These are phyloP conservation scores for Nepenthes alata DNA, from an alignment of 179 eudicot genomes.

Conservation along the genomic window DNA sequence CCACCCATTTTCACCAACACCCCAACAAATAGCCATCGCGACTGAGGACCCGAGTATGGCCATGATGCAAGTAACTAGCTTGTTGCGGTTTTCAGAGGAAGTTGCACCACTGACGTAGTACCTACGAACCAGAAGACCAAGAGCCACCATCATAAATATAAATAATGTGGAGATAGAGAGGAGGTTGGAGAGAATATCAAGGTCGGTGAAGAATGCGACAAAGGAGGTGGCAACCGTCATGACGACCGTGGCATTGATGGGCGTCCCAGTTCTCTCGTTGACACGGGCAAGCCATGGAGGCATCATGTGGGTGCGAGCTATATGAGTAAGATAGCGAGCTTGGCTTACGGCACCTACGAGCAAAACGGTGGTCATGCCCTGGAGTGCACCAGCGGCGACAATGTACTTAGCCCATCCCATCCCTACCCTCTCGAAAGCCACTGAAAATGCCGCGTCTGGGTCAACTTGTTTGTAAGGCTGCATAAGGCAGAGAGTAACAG, in stretches of 20 bases:
- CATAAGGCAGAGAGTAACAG: conserved; percentile 60
- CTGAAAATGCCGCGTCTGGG: conserved; percentile 49
- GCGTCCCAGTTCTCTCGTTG: conserved; percentile 45
- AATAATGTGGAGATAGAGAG: conserved; percentile 58
- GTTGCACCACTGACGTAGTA: conserved; percentile 48
- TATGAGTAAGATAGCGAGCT: conserved; percentile 73
- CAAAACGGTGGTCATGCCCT: conserved; percentile 71
- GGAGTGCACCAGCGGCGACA: conserved; percentile 60
- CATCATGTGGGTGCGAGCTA: conserved; percentile 76
- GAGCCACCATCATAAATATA: conserved; percentile 51
- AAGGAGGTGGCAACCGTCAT: conserved; percentile 39
- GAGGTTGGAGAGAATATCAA: conserved; percentile 40
- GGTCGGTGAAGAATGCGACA: conserved; percentile 50
- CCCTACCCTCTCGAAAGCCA: conserved; percentile 52
- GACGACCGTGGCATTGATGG: conserved; percentile 46
- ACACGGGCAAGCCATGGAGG: conserved; percentile 60
- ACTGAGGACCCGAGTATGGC: conserved; percentile 47
- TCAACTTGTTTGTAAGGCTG: conserved; percentile 31
- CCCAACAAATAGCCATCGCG: conserved; percentile 45
- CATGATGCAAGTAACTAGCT: conserved; percentile 24
- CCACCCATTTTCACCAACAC: conserved; percentile 25
- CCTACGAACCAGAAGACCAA: conserved; percentile 52
- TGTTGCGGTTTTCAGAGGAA: conserved; percentile 29
- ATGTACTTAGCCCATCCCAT: conserved; percentile 70
- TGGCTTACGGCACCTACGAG: conserved; percentile 56